Evolutionary conservation across 2,329 filamentous ascomycete species (phyloP), one percentile per base, ranked within the genome.

Genomic region (Trichophyton simii): DNA sequence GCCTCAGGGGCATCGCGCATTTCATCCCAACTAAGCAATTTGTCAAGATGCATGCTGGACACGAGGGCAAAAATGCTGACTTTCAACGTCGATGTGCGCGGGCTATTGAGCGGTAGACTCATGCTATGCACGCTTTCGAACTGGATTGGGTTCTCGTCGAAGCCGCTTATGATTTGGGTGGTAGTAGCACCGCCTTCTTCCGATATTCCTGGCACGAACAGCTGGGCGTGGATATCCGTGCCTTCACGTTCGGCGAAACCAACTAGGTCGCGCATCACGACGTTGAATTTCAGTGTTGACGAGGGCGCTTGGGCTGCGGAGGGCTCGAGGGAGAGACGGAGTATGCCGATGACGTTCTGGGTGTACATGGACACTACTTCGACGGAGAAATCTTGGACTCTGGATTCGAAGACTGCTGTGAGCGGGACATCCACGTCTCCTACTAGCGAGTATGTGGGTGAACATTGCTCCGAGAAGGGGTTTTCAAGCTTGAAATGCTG

Each of bases 51-150:
- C 86, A 96, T 96, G 0, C 86, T 79, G 1, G 90, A 94, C 41
- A 96, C 89, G 70, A 87, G 87, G 18, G 94, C 91, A 72, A 96
- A 97, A 63, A 99, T 88, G 57, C 91, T 90, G 7, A 96, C 88
- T 60, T 94, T 84, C 60, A 99, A 76, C 25, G 85, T 87, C 0
- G 90, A 85, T 55, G 87, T 86, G 22, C 82, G 83, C 0, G 90
- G 83, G 55, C 87, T 88, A 50, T 87, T 87, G 41, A 95, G 80
- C 3, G 91, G 89, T 60, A 99, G 81, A 71, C 90, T 96, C 90
- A 99, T 96, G 73, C 90, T 96, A 78, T 99, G 94, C 58, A 97
- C 91, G 73, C 94, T 99, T 75, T 97, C 92, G 67, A 99, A 99
- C 3, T 89, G 87, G 61, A 99, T 86, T 0, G 91, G 85, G 0